These are phyloP conservation scores for Candida railenensis DNA, from an alignment of 805 yeast species.

Conservation along the genomic window DNA sequence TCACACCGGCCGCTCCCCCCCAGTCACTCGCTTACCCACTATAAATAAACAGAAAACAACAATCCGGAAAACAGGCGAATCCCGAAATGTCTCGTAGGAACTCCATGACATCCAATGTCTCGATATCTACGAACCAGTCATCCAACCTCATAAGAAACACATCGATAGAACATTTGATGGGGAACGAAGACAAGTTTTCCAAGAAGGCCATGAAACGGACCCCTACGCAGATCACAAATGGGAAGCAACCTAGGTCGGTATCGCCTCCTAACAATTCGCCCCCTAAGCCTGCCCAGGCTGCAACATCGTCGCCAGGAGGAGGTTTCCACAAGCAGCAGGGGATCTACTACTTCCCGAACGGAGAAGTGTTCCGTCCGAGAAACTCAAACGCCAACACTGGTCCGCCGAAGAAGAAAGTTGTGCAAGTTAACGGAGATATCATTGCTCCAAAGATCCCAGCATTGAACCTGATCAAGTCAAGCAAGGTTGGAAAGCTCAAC, in stretches of 20 bases:
- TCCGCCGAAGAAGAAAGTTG: slow-evolving; percentile 27
- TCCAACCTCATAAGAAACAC: slow-evolving; percentile 1
- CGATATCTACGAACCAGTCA: slow-evolving; percentile 3
- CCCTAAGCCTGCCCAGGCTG: slow-evolving; percentile 4
- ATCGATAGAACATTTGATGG: slow-evolving; percentile 12
- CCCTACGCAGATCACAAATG: slow-evolving; percentile 7
- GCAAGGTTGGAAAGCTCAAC: neutral
- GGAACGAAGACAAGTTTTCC: slow-evolving; percentile 38
- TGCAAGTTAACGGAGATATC: neutral
- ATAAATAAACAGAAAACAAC: neutral
- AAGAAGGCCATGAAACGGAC: slow-evolving; percentile 32
- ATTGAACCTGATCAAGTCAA: neutral
- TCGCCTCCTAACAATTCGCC: slow-evolving; percentile 1
- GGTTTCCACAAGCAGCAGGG: slow-evolving; percentile 6
- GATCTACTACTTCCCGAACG: slow-evolving; percentile 48
- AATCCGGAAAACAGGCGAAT: neutral
- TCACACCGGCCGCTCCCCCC: neutral
- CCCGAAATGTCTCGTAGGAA: slow-evolving; percentile 24
- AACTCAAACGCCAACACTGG: slow-evolving; percentile 38
- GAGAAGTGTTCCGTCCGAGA: slow-evolving; percentile 52
- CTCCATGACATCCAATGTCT: slow-evolving; percentile 24
- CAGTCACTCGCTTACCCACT: slow-evolving; percentile 1
- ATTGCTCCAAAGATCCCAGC: neutral
- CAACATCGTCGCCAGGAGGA: slow-evolving; percentile 8
- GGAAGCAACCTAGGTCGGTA: neutral